These are phyloP conservation scores for Dryadomyces quercivorus DNA, from an alignment of 2,329 filamentous ascomycete species.

Conservation along the genomic window DNA sequence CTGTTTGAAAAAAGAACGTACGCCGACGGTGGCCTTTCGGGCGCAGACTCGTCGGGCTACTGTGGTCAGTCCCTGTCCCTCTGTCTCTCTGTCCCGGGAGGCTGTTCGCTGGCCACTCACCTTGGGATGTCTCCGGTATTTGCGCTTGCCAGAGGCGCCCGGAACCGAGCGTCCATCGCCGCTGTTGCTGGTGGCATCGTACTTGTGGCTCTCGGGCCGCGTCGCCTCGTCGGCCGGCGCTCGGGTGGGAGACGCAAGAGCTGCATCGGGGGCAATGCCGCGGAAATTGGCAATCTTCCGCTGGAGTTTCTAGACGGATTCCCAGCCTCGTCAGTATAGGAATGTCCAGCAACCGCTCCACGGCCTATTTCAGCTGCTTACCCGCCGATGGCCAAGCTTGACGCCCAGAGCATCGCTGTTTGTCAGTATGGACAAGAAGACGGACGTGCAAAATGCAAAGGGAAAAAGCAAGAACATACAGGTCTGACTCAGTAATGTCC, in stretches of 20 bases:
- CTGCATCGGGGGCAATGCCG: conserved; percentile 44
- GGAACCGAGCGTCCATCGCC: conserved; percentile 28
- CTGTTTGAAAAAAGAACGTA: conserved; percentile 82
- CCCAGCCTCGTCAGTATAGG: neutral
- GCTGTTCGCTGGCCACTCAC: too few species aligned
- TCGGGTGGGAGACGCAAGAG: conserved; percentile 35
- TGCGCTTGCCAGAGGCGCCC: conserved; percentile 47
- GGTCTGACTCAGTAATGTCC: conserved; percentile 73
- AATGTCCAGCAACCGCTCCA: neutral
- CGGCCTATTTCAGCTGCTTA: conserved; percentile 27
- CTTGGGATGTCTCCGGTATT: conserved; percentile 69
- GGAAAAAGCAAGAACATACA: conserved; percentile 45
- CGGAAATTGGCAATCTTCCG: conserved; percentile 65
- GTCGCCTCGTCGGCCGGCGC: conserved; percentile 44
- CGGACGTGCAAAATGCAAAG: neutral
- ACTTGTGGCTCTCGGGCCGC: conserved; percentile 27
- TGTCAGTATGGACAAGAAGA: neutral
- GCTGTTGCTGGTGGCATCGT: conserved; percentile 13
- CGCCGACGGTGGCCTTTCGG: conserved; percentile 67
- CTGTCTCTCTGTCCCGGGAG: neutral
- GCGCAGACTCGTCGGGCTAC: conserved; percentile 65
- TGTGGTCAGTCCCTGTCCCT: neutral
- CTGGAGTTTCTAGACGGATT: conserved; percentile 60
- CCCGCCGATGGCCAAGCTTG: conserved; percentile 69
- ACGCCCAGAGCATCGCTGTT: conserved; percentile 52